Evolutionary conservation across 1,284 basidiomycete genomes (phyloP), one percentile per base, ranked within the genome.

Genomic region (Schizophyllum amplum): DNA sequence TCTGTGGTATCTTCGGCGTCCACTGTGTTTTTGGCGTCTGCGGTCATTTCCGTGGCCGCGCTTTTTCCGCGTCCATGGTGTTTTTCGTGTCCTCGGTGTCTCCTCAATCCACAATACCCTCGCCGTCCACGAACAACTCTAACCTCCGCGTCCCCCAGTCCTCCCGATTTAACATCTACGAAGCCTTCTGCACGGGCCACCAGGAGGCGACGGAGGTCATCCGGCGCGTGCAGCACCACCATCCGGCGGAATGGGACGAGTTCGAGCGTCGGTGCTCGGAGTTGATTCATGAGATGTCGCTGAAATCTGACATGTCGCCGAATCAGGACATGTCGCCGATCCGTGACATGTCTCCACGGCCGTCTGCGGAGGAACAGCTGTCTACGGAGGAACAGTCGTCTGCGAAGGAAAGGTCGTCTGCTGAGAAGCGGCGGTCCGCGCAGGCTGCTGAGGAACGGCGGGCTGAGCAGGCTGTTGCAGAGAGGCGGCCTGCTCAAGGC

Each of bases 101-200:
- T 53, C 51, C 52, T n/a, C n/a, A n/a, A n/a, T n/a, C n/a, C n/a
- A n/a, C n/a, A n/a, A 2, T 20, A 0, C 3, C 13, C 11, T 22
- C 55, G 27, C 49, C 46, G 33, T 55, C 61, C 57, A 11, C 11
- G 17, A 47, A 47, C 25, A 62, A 22, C 13, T 11, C 48, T 57
- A 54, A 62, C 52, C 25, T 55, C 17, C 53, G 57, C 11, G n/a
- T n/a, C n/a, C n/a, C n/a, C n/a, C 65, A 93, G 91, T 84, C 86
- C 20, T 74, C 84, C 15, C 75, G 79, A 48, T 94, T 95, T 64
- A 75, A 80, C 56, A 77, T 84, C 1, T 97, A 97, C 72, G 82
- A 92, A 68, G 72, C 79, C 11, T 96, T 92, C 65, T 96, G 94
- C 66, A 82, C 90, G 0, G 86, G 86, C 0, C 92, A 96, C 65